A percentile compares a stretch with the other conserved stretches of the same genome.
phyloP scores from a whole-genome alignment of 1,284 basidiomycete genomes.

The Trichosporon sp. region DNA sequence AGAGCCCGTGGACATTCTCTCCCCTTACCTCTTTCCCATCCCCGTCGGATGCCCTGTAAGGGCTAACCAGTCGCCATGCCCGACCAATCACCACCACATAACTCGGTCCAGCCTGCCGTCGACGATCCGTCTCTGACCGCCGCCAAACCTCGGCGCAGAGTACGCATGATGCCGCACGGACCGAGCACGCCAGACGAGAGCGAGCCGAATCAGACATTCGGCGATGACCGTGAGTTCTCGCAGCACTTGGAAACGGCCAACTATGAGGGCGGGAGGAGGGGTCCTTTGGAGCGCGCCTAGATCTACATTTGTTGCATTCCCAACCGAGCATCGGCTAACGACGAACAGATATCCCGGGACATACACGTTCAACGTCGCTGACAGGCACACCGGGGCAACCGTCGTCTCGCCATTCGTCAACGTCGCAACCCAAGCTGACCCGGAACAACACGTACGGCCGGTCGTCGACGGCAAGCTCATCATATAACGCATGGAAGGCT shows the following conservation, averaged over 20 bases:
- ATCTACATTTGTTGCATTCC: neutral
- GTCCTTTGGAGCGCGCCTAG: neutral
- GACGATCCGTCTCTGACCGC: neutral
- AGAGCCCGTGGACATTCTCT: neutral
- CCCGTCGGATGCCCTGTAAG: neutral
- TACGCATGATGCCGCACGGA: neutral
- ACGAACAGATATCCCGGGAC: neutral
- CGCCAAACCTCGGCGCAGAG: neutral
- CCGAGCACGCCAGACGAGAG: neutral
- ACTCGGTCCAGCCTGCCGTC: neutral
- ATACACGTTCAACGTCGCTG: neutral
- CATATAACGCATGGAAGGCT: slow-evolving; percentile 15
- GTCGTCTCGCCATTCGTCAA: neutral
- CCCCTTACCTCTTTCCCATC: neutral
- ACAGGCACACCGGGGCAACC: neutral
- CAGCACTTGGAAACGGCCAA: too few species aligned
- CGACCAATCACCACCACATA: neutral
- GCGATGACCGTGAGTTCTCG: neutral
- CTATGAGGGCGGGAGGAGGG: too few species aligned
- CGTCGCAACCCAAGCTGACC: neutral
- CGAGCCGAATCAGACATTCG: neutral
- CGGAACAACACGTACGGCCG: slow-evolving; percentile 4
- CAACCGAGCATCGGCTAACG: neutral
- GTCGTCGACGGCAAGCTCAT: slow-evolving; percentile 1
- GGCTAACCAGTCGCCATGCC: neutral